A percentile compares a stretch with the other conserved stretches of the same genome.
These are phyloP conservation scores for Phoma sp. DNA, from an alignment of 2,329 filamentous ascomycete species.

Conservation along the genomic window DNA sequence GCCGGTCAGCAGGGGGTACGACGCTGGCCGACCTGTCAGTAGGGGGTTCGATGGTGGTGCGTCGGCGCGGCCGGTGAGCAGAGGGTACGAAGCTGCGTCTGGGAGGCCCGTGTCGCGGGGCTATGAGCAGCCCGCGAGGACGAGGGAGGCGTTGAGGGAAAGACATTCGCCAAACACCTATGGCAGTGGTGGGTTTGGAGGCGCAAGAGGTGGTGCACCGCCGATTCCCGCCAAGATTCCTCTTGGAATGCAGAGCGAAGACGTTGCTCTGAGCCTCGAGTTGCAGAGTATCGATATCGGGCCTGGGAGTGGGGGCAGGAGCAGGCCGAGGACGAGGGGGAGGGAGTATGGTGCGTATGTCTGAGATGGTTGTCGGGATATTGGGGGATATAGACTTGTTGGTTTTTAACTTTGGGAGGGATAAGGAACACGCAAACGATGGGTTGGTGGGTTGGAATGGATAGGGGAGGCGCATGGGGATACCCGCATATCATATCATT, in stretches of 20 bases:
- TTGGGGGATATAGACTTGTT: too few species aligned
- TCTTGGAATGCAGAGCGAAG: slow-evolving; percentile 49
- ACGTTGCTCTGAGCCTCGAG: slow-evolving; percentile 71
- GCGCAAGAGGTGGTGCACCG: slow-evolving; percentile 52
- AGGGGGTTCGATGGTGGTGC: background rate
- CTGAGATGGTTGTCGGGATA: background rate
- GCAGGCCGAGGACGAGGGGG: slow-evolving; percentile 20
- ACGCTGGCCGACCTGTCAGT: slow-evolving; percentile 19
- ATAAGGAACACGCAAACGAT: too few species aligned
- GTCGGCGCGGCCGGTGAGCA: slow-evolving; percentile 39
- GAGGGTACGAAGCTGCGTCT: slow-evolving; percentile 23
- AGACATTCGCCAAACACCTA: slow-evolving; percentile 44
- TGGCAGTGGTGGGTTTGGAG: slow-evolving; percentile 4
- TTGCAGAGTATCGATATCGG: slow-evolving; percentile 62
- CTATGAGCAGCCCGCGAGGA: slow-evolving; percentile 25
- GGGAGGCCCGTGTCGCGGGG: slow-evolving; percentile 39
- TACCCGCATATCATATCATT: too few species aligned
- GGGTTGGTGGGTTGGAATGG: too few species aligned
- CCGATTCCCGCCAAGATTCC: slow-evolving; percentile 75
- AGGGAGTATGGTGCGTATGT: slow-evolving; percentile 7
- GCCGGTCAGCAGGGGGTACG: slow-evolving; percentile 36
- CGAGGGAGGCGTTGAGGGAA: slow-evolving; percentile 38
- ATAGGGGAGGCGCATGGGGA: too few species aligned
- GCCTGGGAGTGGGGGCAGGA: slow-evolving; percentile 32
- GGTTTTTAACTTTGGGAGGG: too few species aligned